Percentiles rank a stretch among this genome's conserved stretches.
phyloP scores from a whole-genome alignment of 202 grass and related monocot genomes.

The Carex arenaria region DNA sequence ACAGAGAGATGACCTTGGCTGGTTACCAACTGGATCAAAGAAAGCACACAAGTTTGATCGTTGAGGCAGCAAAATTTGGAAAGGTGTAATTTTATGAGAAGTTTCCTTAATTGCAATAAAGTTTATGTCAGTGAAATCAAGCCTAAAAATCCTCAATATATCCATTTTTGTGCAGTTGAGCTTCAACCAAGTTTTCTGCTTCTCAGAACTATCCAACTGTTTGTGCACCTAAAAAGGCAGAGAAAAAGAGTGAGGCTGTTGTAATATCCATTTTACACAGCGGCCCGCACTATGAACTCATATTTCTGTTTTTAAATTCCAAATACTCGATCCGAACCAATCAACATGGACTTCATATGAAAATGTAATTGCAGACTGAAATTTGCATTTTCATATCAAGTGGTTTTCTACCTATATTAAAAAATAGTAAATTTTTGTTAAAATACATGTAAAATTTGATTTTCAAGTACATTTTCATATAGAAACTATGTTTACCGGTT shows the following conservation, averaged over 20 bases:
- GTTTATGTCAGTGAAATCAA: not conserved
- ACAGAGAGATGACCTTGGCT: conserved; percentile 71
- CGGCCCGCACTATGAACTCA: no score
- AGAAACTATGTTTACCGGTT: no score
- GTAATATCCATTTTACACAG: no score
- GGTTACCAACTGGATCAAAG: conserved; percentile 60
- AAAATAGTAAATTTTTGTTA: no score
- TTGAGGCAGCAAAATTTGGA: conserved; percentile 75
- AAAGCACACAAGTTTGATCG: conserved; percentile 58
- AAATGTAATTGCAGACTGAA: no score
- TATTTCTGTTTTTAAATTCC: no score
- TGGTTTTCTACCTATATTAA: no score
- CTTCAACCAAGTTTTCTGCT: not conserved
- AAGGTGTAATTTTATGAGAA: conserved; percentile 45
- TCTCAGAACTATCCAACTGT: not conserved
- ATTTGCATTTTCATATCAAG: no score
- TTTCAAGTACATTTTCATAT: no score
- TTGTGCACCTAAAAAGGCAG: not conserved
- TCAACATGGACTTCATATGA: no score
- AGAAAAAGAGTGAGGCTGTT: not conserved
- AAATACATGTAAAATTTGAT: no score
- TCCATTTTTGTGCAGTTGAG: not conserved
- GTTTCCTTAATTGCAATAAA: not conserved
- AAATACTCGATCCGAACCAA: no score
- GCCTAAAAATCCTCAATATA: not conserved